Evolutionary conservation across 225 moss, liverwort and hornwort genomes (phyloP).

Genomic region (Rhytidiadelphus loreus): DNA sequence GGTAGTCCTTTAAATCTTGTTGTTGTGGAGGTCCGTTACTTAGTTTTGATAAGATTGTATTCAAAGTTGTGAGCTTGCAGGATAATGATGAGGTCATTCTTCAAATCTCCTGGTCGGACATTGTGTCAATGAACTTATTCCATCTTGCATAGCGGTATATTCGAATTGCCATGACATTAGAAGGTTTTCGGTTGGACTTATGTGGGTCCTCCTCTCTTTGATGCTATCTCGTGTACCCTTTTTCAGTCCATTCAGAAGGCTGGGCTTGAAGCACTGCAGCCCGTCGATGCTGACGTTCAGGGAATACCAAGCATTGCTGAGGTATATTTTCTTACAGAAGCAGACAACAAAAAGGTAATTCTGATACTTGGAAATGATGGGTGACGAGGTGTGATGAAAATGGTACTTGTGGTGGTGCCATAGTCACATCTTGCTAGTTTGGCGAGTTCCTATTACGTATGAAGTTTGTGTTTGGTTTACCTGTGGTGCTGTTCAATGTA

Average conservation of each 20-base stretch:
- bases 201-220: constrained; percentile 1
- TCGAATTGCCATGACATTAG: not conserved
- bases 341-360: constrained; percentile 17
- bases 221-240: not conserved
- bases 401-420: not conserved
- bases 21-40: not conserved
- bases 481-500: not conserved
- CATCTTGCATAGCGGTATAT: not conserved
- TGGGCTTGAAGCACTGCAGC: constrained; percentile 5
- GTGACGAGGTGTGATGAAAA: not conserved
- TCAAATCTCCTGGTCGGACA: not conserved
- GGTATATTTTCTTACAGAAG: constrained; percentile 14
- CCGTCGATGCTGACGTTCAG: not conserved
- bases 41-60: not conserved
- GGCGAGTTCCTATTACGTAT: not conserved
- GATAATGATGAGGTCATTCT: not conserved
- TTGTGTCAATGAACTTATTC: not conserved
- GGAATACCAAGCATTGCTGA: constrained; percentile 20
- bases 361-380: not conserved
- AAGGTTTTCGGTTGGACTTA: not conserved
- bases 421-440: not conserved
- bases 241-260: constrained; percentile 12
- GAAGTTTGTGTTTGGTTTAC: not conserved
- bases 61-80: not conserved
- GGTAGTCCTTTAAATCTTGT: constrained; percentile 11